Percentiles rank a stretch among this genome's conserved stretches.
Conservation (phyloP, 208 protist species). For the Herpetomonas tarakana region DNA sequence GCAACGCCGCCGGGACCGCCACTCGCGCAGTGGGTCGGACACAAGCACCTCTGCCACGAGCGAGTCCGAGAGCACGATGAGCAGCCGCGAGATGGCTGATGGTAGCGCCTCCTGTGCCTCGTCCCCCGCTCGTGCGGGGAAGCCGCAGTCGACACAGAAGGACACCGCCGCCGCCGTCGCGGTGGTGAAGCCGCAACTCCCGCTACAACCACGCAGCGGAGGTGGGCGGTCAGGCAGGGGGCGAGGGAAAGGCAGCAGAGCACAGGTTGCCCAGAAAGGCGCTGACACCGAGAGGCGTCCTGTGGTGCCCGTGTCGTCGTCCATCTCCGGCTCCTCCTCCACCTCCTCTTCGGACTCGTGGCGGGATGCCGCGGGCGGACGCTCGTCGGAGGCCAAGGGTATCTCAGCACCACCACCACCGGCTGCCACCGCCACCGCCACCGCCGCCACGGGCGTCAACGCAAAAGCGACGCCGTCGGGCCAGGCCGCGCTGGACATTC, state of each 20-base stretch:
- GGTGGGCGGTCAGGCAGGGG: too few relatives aligned
- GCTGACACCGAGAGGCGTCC: too few relatives aligned
- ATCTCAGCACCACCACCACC: not conserved
- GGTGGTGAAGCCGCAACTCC: too few relatives aligned
- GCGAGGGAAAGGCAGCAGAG: too few relatives aligned
- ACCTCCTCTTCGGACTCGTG: conserved; percentile 8
- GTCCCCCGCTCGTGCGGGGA: too few relatives aligned
- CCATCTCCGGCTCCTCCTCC: conserved; percentile 12
- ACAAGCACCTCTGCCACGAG: not conserved
- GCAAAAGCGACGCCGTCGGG: not conserved
- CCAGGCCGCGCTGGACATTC: conserved; percentile 1
- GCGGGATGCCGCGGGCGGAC: too few relatives aligned
- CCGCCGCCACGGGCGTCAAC: not conserved
- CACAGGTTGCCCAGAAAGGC: too few relatives aligned
- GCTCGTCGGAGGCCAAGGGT: not conserved
- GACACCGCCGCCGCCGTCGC: too few relatives aligned
- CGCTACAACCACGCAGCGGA: too few relatives aligned
- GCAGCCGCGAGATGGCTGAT: too few relatives aligned
- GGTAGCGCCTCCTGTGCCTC: too few relatives aligned
- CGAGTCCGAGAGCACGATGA: not conserved
- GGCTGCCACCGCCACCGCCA: not conserved
- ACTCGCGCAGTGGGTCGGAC: not conserved
- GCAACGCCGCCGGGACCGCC: conserved; percentile 15
- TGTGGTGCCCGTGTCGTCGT: conserved; percentile 4
- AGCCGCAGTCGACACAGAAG: too few relatives aligned